Evolutionary conservation across 225 moss, liverwort and hornwort species (phyloP).

Genomic region (Takakia lepidozioides): DNA sequence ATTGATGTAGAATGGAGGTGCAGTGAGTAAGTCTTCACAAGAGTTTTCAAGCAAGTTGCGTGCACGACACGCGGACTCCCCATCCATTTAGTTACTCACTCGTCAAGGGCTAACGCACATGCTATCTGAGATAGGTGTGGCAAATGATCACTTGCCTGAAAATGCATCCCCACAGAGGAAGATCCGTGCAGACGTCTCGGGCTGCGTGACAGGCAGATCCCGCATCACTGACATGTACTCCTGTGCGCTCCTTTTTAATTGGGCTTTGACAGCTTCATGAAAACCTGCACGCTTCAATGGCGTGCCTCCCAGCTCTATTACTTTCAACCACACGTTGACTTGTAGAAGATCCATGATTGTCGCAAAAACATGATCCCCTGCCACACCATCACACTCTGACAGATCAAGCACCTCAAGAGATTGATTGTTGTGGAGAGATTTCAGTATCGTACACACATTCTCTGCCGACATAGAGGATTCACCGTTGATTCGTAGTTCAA

Average conservation of each 20-base stretch:
- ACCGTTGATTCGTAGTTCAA: accelerated
- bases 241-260: constrained; percentile 6
- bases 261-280: background rate
- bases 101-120: no score
- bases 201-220: background rate
- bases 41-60: background rate
- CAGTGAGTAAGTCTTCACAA: background rate
- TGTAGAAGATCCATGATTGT: constrained; percentile 13
- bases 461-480: no score
- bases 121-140: no score
- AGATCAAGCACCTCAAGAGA: background rate
- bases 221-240: constrained; percentile 1
- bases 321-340: constrained; percentile 2
- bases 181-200: constrained; percentile 12
- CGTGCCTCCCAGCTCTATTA: background rate
- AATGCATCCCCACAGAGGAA: constrained; percentile 14
- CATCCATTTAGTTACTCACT: no score
- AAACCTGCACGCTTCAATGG: constrained; percentile 3
- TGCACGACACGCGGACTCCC: no score
- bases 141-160: constrained; percentile 6
- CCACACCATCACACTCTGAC: accelerated
- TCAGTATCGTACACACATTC: background rate
- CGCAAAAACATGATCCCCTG: constrained; percentile 8
- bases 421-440: background rate
- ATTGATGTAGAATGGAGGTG: background rate